phyloP scores from a whole-genome alignment of 1,284 basidiomycete genomes.

The Malassezia yamatoensis region DNA sequence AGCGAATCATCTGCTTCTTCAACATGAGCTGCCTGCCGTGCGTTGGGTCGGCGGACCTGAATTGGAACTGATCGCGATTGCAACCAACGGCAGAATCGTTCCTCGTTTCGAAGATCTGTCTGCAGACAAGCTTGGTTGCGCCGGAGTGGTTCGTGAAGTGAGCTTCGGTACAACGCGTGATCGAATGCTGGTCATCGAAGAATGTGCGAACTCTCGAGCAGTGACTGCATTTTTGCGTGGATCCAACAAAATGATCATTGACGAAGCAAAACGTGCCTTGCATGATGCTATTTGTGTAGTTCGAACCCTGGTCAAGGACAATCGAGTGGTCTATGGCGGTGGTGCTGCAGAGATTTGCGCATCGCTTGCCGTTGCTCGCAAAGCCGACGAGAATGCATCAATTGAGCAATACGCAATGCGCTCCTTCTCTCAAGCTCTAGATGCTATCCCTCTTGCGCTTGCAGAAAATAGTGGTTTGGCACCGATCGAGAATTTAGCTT shows the following conservation, averaged over 20 bases:
- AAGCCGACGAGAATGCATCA: constrained; percentile 85
- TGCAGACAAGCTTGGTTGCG: constrained; percentile 78
- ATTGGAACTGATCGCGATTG: constrained; percentile 97
- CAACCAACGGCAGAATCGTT: constrained; percentile 94
- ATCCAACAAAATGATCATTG: constrained; percentile 94
- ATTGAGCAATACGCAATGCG: constrained; percentile 99
- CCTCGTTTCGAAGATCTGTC: constrained; percentile 93
- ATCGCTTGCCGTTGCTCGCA: constrained; percentile 80
- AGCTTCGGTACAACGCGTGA: constrained; percentile 94
- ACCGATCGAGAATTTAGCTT: constrained; percentile 89
- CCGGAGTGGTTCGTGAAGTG: constrained; percentile 84
- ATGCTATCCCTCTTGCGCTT: constrained; percentile 82
- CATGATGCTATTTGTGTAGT: constrained; percentile 97
- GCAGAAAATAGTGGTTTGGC: constrained; percentile 95
- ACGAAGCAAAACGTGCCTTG: constrained; percentile 92
- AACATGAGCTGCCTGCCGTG: constrained; percentile 94
- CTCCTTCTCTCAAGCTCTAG: constrained; percentile 85
- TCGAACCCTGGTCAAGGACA: constrained; percentile 85
- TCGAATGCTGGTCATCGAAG: constrained; percentile 98
- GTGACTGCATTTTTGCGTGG: constrained; percentile 96
- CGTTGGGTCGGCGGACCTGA: constrained; percentile 98
- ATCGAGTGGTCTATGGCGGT: constrained; percentile 94
- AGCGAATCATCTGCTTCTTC: constrained; percentile 94
- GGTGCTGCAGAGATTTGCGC: constrained; percentile 95
- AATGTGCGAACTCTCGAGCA: constrained; percentile 90